Percentiles rank a stretch among this genome's conserved stretches.
Evolutionary conservation across 306 rosid genomes (phyloP).

Genomic region (Phaseolus lunatus): DNA sequence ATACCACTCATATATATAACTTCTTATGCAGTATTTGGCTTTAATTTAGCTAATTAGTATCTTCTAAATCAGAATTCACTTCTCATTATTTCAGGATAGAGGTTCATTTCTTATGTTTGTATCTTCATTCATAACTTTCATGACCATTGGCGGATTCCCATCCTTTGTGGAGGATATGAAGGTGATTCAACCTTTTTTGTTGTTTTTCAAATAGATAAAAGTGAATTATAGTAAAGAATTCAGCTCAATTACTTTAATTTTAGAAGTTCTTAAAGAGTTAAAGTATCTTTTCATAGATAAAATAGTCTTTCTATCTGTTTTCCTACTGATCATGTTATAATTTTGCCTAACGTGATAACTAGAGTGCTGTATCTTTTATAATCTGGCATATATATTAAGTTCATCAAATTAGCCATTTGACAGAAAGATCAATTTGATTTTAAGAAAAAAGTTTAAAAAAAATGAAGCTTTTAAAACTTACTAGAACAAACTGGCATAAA

Average conservation of each 20-base stretch:
- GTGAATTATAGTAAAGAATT: too few relatives aligned
- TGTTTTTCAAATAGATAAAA: neutral
- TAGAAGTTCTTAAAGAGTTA: too few relatives aligned
- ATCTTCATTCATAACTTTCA: conserved; percentile 75
- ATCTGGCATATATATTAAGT: too few relatives aligned
- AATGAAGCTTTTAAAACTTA: neutral
- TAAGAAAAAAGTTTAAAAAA: too few relatives aligned
- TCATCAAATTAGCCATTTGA: too few relatives aligned
- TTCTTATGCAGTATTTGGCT: neutral
- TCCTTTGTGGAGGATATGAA: conserved; percentile 90
- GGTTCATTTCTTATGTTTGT: conserved; percentile 69
- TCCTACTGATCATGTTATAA: too few relatives aligned
- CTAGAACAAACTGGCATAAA: neutral
- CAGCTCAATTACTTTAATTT: too few relatives aligned
- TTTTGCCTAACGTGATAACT: too few relatives aligned
- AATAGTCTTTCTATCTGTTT: too few relatives aligned
- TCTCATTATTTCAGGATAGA: conserved; percentile 60
- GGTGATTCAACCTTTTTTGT: conserved; percentile 44
- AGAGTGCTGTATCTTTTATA: too few relatives aligned
- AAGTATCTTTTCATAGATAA: too few relatives aligned
- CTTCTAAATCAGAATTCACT: neutral
- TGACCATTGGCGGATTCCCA: conserved; percentile 89
- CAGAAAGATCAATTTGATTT: too few relatives aligned
- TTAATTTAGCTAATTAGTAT: neutral
- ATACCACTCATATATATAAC: neutral